Base-by-base conservation (phyloP, 805 yeast genomes). In the Candida coleopterorum region DNA sequence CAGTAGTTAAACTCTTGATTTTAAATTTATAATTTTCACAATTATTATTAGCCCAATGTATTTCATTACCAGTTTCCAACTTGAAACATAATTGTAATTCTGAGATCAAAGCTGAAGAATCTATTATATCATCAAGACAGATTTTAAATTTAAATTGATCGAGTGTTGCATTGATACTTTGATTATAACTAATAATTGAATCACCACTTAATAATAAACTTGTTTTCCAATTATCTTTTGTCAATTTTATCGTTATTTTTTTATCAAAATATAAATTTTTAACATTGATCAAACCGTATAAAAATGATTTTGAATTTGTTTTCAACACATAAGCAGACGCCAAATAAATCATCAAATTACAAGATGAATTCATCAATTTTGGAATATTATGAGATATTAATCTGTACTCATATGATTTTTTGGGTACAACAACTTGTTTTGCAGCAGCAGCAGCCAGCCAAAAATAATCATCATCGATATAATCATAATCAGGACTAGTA, bases 71-170 rank as follows among this genome's bases (percentile, higher is more conserved):
- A 9, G 57, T 68, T 4, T 41, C 44, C 41, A 64, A 66, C 36
- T 53, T 54, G 32, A 66, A 39, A 36, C 64, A 62, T 43, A 63
- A 47, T 40, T 62, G 60, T 34, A 70, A 43, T 16, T 59, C 50
- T 38, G 71, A 36, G 32, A 23, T 17, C 10, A 4, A 11, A 4
- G 18, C 4, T 18, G 18, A 12, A 18, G 24, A 17, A 22, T 35
- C 26, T 8, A 43, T 21, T 18, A 43, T 38, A 18, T 43, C 44
- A 17, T 55, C 47, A 40, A 72, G 52, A 25, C 72, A 72, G 25
- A 78, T 65, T 33, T 65, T 64, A 48, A 79, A 76, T 33, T 68
- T 65, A 54, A 79, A 71, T 53, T 69, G 63, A 54, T 70, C 73
- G 45, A 62, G 61, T 46, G 69, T 49, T 5, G 43, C 39, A 33